A percentile compares a stretch with the other conserved stretches of the same genome.
phyloP scores from a whole-genome alignment of 2,329 filamentous ascomycete species.

The Corniculantispora saksenae region DNA sequence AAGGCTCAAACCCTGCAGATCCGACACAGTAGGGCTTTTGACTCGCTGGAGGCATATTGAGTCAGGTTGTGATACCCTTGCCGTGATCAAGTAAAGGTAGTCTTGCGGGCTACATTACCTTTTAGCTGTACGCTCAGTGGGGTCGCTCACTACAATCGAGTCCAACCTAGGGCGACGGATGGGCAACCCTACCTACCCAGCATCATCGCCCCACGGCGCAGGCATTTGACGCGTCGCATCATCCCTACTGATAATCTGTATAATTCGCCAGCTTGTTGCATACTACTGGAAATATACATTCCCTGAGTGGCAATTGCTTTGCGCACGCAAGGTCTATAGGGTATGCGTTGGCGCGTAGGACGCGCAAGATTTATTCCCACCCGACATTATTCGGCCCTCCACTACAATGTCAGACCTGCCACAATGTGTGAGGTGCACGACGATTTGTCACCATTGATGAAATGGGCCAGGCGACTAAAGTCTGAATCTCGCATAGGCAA shows the following conservation, averaged over 20 bases:
- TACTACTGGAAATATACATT: background rate
- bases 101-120: background rate
- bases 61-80: background rate
- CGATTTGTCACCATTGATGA: background rate
- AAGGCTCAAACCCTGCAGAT: conserved; percentile 45
- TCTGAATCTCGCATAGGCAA: no score
- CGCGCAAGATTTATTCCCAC: background rate
- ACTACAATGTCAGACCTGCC: background rate
- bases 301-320: background rate
- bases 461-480: no score
- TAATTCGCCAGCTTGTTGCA: no score
- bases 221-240: no score
- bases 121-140: no score
- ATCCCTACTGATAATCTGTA: no score
- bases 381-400: conserved; percentile 2
- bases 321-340: background rate
- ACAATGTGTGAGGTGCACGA: background rate
- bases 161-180: no score
- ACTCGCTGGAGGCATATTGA: conserved; percentile 29
- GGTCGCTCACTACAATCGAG: no score
- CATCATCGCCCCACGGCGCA: no score
- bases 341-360: background rate
- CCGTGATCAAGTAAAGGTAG: background rate
- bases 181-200: no score
- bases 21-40: conserved; percentile 45